Percentiles rank a stretch among this genome's conserved stretches.
Conservation (phyloP, 805 yeast species). For the Lipomyces yamanashiensis region DNA sequence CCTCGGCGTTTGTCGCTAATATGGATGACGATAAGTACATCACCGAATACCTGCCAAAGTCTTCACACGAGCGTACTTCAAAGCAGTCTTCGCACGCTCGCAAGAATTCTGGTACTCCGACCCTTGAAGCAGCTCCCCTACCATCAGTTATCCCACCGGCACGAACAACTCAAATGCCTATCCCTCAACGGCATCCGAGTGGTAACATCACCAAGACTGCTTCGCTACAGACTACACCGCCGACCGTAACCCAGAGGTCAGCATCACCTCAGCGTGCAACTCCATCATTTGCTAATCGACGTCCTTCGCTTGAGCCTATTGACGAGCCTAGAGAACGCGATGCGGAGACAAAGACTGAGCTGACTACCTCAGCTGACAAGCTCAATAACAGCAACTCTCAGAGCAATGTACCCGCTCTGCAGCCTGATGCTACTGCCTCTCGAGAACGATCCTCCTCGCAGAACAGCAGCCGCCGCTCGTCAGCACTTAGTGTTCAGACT, state of each 20-base stretch:
- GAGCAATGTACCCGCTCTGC: background rate
- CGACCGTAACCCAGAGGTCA: background rate
- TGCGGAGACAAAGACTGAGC: background rate
- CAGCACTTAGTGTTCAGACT: constrained; percentile 1
- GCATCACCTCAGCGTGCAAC: constrained; percentile 15
- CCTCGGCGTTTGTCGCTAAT: constrained; percentile 9
- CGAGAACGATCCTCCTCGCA: constrained; percentile 11
- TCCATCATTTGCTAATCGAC: constrained; percentile 24
- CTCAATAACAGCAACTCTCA: background rate
- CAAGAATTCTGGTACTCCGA: background rate
- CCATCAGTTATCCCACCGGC: constrained; percentile 1
- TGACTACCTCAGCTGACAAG: background rate
- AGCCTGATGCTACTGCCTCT: background rate
- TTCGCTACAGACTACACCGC: background rate
- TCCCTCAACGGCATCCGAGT: constrained; percentile 18
- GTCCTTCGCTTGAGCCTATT: constrained; percentile 14
- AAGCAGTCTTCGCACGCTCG: constrained; percentile 1
- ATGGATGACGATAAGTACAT: constrained; percentile 80
- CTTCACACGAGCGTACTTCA: constrained; percentile 1
- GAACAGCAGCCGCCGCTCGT: constrained; percentile 14
- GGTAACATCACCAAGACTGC: background rate
- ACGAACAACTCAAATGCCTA: constrained; percentile 9
- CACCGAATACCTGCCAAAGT: constrained; percentile 66
- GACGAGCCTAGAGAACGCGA: background rate
- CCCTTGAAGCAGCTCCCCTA: background rate